Evolutionary conservation across 768 basidiomycete genomes (phyloP), one percentile per base, ranked within the genome.

Genomic region (Xerocomellus intermedius): DNA sequence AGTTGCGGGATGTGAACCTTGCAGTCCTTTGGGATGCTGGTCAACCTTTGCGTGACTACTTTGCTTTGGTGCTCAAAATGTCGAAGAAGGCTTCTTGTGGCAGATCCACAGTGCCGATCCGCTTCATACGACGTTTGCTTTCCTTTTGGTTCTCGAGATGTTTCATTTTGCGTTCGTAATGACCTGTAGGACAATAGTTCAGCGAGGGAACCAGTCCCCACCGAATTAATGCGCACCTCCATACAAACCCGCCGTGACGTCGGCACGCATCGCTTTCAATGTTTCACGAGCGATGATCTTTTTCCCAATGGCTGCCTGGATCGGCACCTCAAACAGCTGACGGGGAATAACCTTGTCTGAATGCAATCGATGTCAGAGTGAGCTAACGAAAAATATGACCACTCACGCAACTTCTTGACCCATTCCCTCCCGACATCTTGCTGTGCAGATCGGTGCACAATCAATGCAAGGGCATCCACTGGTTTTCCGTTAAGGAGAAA

Each of bases 21-120:
- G 32, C n/a, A n/a, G 14, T 48, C 41, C 37, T 17, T 42, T 46
- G 35, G n/a, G 36, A 48, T 42, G 8, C 16, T 46, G 24, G 48
- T 21, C 57, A 30, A n/a, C 37, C 36, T 51, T 45, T 37, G 43
- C 26, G 36, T 2, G 28, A 41, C 48, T 62, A 64, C 48, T 55
- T 73, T 49, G 54, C 75, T 65, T 82, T 87, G 43, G 79, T 80
- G 65, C 85, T 83, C 57, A 98, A 77, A 50, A 98, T 87, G 58
- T 91, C 84, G 71, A 90, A 97, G 80, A 99, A 98, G 2, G 95
- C 96, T 65, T 95, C 93, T 64, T 97, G 94, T 30, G 95, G 94
- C 39, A 99, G 82, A 57, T 93, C 86, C 48, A 98, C 91, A 53
- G 78, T 85, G 35, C 94, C 94, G 49, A 96, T 79, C 57, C 84